Conservation (phyloP, 768 basidiomycete genomes). For the Phlegmacium glaucopus region DNA sequence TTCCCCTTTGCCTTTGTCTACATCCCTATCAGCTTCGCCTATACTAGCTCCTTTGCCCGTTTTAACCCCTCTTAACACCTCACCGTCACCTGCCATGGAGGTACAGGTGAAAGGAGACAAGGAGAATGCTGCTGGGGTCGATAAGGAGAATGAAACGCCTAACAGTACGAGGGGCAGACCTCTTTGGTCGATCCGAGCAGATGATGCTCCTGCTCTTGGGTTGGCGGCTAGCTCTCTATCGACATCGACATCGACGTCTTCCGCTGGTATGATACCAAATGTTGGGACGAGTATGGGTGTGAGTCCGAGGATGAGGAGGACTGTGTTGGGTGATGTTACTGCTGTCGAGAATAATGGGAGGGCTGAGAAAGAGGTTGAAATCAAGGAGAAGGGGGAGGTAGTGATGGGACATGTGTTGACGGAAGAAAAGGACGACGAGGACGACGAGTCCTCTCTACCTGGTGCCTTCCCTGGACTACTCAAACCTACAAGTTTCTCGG, state of each 20-base stretch:
- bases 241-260: too few relatives aligned
- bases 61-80: too few relatives aligned
- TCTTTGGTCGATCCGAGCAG: slow-evolving; percentile 40
- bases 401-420: background rate
- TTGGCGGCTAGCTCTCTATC: slow-evolving; percentile 4
- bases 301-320: slow-evolving; percentile 1
- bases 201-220: slow-evolving; percentile 41
- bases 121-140: slow-evolving; percentile 8
- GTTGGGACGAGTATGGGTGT: background rate
- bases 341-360: background rate
- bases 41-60: too few relatives aligned
- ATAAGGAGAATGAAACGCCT: slow-evolving; percentile 10
- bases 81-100: too few relatives aligned
- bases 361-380: background rate
- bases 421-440: background rate
- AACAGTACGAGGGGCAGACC: slow-evolving; percentile 6
- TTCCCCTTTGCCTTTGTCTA: too few relatives aligned
- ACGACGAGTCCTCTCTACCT: background rate
- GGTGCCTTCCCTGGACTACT: slow-evolving; percentile 5
- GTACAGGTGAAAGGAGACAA: background rate
- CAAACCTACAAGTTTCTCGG: slow-evolving; percentile 5
- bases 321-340: slow-evolving; percentile 2
- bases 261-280: too few relatives aligned
- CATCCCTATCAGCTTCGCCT: too few relatives aligned
- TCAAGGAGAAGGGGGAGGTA: background rate